Percentiles rank a stretch among this genome's conserved stretches.
phyloP scores from a whole-genome alignment of 2,329 filamentous ascomycete species.

The Xylariaceae sp. region DNA sequence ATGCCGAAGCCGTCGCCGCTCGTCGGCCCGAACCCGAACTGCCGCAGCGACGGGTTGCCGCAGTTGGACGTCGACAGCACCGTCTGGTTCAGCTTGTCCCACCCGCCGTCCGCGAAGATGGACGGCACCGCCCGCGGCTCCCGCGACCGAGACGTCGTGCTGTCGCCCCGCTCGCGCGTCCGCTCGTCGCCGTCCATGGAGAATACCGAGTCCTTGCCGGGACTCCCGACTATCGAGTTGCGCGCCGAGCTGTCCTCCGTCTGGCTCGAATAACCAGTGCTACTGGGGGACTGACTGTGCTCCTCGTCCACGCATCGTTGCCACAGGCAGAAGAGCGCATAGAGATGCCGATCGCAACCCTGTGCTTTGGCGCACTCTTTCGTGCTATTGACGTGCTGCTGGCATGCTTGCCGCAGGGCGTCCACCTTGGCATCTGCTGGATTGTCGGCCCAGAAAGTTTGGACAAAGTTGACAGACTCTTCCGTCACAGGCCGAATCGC shows the following conservation, averaged over 20 bases:
- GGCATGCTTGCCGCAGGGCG: slow-evolving; percentile 72
- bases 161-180: slow-evolving; percentile 44
- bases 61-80: slow-evolving; percentile 98
- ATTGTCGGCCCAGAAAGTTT: slow-evolving; percentile 91
- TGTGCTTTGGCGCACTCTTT: slow-evolving; percentile 82
- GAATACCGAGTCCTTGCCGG: slow-evolving; percentile 41
- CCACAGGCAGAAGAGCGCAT: slow-evolving; percentile 92
- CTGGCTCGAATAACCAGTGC: slow-evolving; percentile 58
- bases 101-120: slow-evolving; percentile 81
- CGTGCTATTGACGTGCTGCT: slow-evolving; percentile 73
- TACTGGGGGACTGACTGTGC: slow-evolving; percentile 43
- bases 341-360: slow-evolving; percentile 87
- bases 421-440: slow-evolving; percentile 77
- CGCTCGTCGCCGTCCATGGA: slow-evolving; percentile 31
- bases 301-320: slow-evolving; percentile 79
- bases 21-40: slow-evolving; percentile 95
- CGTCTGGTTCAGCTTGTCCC: slow-evolving; percentile 92
- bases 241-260: slow-evolving; percentile 39
- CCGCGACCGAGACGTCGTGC: slow-evolving; percentile 41
- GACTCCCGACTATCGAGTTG: slow-evolving; percentile 42
- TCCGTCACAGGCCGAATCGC: slow-evolving; percentile 80
- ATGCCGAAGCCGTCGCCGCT: slow-evolving; percentile 94
- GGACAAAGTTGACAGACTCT: slow-evolving; percentile 81
- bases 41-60: slow-evolving; percentile 86
- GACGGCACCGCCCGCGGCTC: slow-evolving; percentile 55